These are phyloP conservation scores for Lasiodiplodia hormozganensis DNA, from an alignment of 2,329 filamentous ascomycete species.

Conservation along the genomic window DNA sequence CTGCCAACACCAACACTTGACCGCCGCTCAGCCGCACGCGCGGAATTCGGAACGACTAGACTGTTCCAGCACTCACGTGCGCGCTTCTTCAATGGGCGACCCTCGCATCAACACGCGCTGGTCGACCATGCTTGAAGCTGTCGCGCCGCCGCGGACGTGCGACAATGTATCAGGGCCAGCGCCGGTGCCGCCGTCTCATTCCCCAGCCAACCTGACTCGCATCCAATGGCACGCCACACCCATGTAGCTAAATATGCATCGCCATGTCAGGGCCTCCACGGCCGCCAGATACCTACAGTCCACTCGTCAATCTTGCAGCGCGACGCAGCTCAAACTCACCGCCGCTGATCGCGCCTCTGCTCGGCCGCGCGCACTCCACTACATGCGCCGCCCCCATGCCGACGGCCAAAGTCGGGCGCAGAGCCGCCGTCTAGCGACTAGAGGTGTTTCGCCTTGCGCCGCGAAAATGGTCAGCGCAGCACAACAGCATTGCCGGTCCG, in stretches of 20 bases:
- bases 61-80: neutral
- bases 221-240: slow-evolving; percentile 3
- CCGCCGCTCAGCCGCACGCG: slow-evolving; percentile 22
- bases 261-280: slow-evolving; percentile 7
- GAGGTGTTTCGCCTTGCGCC: neutral
- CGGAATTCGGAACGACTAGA: slow-evolving; percentile 14
- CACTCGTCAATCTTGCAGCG: slow-evolving; percentile 20
- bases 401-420: slow-evolving; percentile 5
- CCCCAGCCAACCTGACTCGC: slow-evolving; percentile 24
- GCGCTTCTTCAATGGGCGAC: neutral
- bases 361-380: neutral
- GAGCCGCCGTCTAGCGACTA: neutral
- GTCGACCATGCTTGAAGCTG: slow-evolving; percentile 1
- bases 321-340: slow-evolving; percentile 16
- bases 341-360: slow-evolving; percentile 11
- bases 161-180: slow-evolving; percentile 9
- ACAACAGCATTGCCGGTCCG: slow-evolving; percentile 11
- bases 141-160: neutral
- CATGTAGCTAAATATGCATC: slow-evolving; percentile 22
- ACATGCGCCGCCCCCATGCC: neutral
- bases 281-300: neutral
- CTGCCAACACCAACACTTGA: slow-evolving; percentile 25
- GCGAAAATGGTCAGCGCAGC: slow-evolving; percentile 8
- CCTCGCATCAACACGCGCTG: neutral
- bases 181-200: slow-evolving; percentile 24